Evolutionary conservation across 2,329 filamentous ascomycete genomes (phyloP).

Genomic region (Calycina herbarum): DNA sequence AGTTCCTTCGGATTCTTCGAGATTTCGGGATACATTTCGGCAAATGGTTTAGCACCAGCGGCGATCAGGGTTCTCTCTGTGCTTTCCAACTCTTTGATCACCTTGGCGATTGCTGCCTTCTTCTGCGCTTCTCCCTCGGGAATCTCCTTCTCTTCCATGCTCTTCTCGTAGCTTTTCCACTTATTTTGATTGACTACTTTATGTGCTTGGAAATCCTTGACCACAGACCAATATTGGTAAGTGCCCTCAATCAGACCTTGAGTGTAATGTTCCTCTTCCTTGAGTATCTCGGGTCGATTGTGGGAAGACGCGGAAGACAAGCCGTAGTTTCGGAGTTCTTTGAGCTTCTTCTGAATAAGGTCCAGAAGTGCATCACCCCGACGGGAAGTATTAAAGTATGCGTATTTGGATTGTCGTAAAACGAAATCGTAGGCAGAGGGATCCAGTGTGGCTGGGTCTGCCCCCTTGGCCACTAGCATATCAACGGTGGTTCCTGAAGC

Average conservation of each 20-base stretch:
- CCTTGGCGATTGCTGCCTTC: conserved; percentile 50
- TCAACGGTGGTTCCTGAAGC: conserved; percentile 48
- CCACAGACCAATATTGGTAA: conserved; percentile 52
- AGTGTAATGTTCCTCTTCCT: conserved; percentile 53
- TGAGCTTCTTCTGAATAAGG: conserved; percentile 53
- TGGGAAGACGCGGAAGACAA: conserved; percentile 15
- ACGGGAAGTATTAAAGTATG: conserved; percentile 30
- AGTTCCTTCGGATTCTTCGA: neutral
- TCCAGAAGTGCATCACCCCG: conserved; percentile 59
- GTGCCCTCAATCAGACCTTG: conserved; percentile 50
- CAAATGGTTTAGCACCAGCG: conserved; percentile 66
- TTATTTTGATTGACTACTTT: conserved; percentile 30
- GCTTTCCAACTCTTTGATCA: conserved; percentile 52
- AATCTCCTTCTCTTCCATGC: conserved; percentile 37
- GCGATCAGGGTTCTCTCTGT: conserved; percentile 56
- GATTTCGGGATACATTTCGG: conserved; percentile 60
- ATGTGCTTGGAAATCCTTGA: conserved; percentile 21
- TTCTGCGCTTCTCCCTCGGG: conserved; percentile 50
- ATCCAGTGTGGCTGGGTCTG: conserved; percentile 60
- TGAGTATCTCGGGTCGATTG: conserved; percentile 33
- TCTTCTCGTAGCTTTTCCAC: conserved; percentile 39
- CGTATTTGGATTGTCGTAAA: neutral
- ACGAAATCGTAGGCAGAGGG: neutral
- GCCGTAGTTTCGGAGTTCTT: conserved; percentile 43
- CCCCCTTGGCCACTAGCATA: conserved; percentile 62